A percentile compares a stretch with the other conserved stretches of the same genome.
Evolutionary conservation across 441 rosid species (phyloP).

Genomic region (Pelargonium fulgidum): DNA sequence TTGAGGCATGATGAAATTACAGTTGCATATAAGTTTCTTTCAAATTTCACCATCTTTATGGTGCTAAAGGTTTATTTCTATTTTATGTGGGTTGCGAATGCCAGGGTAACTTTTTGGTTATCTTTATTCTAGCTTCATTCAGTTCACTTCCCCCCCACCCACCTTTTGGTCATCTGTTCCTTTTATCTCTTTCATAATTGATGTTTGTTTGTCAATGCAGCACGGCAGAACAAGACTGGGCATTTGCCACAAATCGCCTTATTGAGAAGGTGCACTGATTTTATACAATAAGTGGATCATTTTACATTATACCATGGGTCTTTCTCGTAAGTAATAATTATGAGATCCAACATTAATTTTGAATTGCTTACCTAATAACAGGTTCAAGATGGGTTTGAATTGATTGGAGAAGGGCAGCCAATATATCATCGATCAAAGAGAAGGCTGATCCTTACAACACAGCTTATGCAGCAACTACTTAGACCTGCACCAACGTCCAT

Average conservation of each 20-base stretch:
- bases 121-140: not conserved
- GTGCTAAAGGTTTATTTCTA: not conserved
- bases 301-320: not conserved
- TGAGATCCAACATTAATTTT: slow-evolving; percentile 10
- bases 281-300: slow-evolving; percentile 4
- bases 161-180: not conserved
- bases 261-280: slow-evolving; percentile 59
- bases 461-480: slow-evolving; percentile 73
- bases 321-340: not conserved
- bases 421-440: slow-evolving; percentile 41
- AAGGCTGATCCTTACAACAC: slow-evolving; percentile 63
- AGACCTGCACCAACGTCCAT: slow-evolving; percentile 41
- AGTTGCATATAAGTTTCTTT: not conserved
- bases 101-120: not conserved
- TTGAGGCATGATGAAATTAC: not conserved
- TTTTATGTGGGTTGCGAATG: not conserved
- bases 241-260: slow-evolving; percentile 51
- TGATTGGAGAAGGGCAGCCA: slow-evolving; percentile 11
- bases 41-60: not conserved
- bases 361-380: slow-evolving; percentile 26
- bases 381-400: slow-evolving; percentile 52
- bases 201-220: slow-evolving; percentile 34
- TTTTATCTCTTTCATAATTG: slow-evolving; percentile 1
- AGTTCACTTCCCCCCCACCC: not conserved
- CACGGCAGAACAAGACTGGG: slow-evolving; percentile 66